Evolutionary conservation across 305 asterid species (phyloP).

Genomic region (Salvia sclarea): DNA sequence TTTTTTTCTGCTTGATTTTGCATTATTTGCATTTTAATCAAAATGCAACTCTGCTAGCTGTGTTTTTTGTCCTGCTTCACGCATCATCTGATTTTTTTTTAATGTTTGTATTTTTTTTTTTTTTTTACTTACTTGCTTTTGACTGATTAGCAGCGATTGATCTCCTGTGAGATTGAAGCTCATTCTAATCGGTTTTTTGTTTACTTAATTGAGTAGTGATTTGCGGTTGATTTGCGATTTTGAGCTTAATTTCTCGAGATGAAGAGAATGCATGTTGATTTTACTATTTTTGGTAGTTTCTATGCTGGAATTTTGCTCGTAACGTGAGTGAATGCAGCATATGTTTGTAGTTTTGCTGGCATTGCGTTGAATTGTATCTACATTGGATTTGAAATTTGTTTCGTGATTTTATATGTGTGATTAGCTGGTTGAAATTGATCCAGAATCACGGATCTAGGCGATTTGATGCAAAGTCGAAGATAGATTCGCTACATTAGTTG

Average conservation of each 20-base stretch:
- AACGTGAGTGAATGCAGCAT: slow-evolving; percentile 15
- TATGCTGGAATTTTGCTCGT: slow-evolving; percentile 12
- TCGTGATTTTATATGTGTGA: background rate
- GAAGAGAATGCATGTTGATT: slow-evolving; percentile 31
- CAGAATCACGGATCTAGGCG: slow-evolving; percentile 12
- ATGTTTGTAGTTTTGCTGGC: background rate
- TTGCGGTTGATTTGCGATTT: slow-evolving; percentile 16
- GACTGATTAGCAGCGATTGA: slow-evolving; percentile 21
- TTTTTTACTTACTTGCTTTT: slow-evolving; percentile 12
- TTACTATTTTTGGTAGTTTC: background rate
- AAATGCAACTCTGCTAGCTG: slow-evolving; percentile 23
- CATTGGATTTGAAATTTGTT: slow-evolving; percentile 11
- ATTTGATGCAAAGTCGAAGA: background rate
- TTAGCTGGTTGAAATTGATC: slow-evolving; percentile 16
- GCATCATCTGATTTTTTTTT: slow-evolving; percentile 28
- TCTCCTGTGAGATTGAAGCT: slow-evolving; percentile 25
- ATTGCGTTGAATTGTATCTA: slow-evolving; percentile 20
- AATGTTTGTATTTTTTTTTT: slow-evolving; percentile 24
- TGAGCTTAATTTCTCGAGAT: slow-evolving; percentile 4
- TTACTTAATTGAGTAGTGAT: slow-evolving; percentile 6
- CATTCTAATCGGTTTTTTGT: background rate
- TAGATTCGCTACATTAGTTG: background rate
- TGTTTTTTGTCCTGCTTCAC: background rate
- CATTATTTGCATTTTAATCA: slow-evolving; percentile 13
- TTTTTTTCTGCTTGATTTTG: background rate